Percentiles rank a stretch among this genome's conserved stretches.
These are phyloP conservation scores for Elaeagnus macrophylla DNA, from an alignment of 306 rosid genomes.

Conservation along the genomic window DNA sequence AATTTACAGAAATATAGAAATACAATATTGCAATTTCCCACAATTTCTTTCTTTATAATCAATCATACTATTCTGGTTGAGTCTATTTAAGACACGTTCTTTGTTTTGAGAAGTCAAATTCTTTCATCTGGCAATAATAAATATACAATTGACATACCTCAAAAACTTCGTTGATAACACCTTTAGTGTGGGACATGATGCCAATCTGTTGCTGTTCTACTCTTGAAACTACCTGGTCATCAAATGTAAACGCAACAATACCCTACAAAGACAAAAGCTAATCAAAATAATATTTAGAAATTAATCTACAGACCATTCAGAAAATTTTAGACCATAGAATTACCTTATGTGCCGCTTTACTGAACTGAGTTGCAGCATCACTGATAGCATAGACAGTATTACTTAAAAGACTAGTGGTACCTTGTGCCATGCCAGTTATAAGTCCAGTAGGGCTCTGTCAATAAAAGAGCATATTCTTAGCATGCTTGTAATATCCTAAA, in stretches of 20 bases:
- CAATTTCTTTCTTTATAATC: too few relatives aligned
- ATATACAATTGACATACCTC: constrained; percentile 40
- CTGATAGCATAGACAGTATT: constrained; percentile 88
- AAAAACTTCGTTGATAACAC: constrained; percentile 74
- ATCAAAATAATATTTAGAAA: constrained; percentile 10
- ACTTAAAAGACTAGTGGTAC: constrained; percentile 87
- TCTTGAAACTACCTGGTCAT: constrained; percentile 65
- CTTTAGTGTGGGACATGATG: constrained; percentile 57
- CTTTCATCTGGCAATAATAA: not conserved
- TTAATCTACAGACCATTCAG: constrained; percentile 2
- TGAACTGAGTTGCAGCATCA: constrained; percentile 92
- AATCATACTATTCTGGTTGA: too few relatives aligned
- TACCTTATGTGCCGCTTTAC: constrained; percentile 96
- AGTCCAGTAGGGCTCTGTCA: constrained; percentile 88
- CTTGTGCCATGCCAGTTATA: constrained; percentile 85
- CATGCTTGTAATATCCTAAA: constrained; percentile 1
- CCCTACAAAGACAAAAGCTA: constrained; percentile 40
- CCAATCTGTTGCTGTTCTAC: constrained; percentile 59
- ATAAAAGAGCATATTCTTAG: constrained; percentile 17
- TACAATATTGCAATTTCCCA: too few relatives aligned
- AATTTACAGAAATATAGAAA: too few relatives aligned
- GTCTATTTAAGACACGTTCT: too few relatives aligned
- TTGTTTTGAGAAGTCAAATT: too few relatives aligned
- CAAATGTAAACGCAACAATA: constrained; percentile 94
- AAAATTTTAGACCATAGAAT: constrained; percentile 16